These are phyloP conservation scores for Quercus bicolor DNA, from an alignment of 306 rosid genomes.

Conservation along the genomic window DNA sequence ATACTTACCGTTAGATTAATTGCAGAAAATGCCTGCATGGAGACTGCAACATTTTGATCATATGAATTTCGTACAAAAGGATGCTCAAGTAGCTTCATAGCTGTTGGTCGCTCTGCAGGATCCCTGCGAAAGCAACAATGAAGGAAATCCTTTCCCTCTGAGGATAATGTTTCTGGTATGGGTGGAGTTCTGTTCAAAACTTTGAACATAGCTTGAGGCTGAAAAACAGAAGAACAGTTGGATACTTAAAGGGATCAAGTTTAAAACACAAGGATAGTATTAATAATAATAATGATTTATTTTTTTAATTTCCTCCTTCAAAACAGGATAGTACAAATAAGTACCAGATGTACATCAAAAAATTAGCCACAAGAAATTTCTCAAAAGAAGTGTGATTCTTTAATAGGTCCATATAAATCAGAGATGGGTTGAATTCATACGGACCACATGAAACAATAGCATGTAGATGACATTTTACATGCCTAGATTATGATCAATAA, in stretches of 20 bases:
- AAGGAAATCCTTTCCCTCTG: constrained; percentile 81
- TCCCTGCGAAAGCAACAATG: constrained; percentile 75
- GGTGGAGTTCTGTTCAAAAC: constrained; percentile 69
- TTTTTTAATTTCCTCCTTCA: neutral
- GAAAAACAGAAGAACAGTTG: constrained; percentile 23
- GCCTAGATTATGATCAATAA: constrained; percentile 2
- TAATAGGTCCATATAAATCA: neutral
- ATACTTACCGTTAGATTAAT: constrained; percentile 53
- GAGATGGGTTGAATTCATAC: neutral
- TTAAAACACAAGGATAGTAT: neutral
- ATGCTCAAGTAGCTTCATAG: constrained; percentile 64
- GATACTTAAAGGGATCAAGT: constrained; percentile 6
- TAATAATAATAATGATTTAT: too few species aligned
- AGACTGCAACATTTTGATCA: constrained; percentile 37
- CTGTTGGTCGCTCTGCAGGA: constrained; percentile 82
- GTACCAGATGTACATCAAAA: neutral
- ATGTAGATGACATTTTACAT: constrained; percentile 3
- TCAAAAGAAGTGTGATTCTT: neutral
- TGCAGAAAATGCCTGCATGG: constrained; percentile 27
- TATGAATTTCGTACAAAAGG: constrained; percentile 61
- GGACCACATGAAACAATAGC: neutral
- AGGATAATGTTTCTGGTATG: constrained; percentile 69
- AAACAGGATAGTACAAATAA: neutral
- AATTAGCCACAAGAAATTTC: neutral
- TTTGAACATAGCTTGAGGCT: constrained; percentile 99